Percentiles rank a stretch among this genome's conserved stretches.
phyloP scores from a whole-genome alignment of 2,329 filamentous ascomycete species.

The Colletotrichum sansevieriae region DNA sequence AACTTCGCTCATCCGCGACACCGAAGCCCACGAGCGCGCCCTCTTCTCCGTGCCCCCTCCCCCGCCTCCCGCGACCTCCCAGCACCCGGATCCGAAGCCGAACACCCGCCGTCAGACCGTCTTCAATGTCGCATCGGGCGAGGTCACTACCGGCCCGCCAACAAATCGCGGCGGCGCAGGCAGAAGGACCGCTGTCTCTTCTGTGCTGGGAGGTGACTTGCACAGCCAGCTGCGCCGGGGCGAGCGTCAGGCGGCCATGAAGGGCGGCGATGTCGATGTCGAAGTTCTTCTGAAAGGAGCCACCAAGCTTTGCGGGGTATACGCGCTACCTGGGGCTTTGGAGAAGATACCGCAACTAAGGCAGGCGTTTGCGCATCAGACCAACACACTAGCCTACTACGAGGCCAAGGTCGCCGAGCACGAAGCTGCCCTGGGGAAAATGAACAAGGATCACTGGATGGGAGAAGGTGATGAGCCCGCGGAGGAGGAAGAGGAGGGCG shows the following conservation, averaged over 20 bases:
- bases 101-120: slow-evolving; percentile 71
- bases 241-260: slow-evolving; percentile 59
- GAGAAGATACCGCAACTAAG: slow-evolving; percentile 82
- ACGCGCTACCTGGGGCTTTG: slow-evolving; percentile 82
- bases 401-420: slow-evolving; percentile 85
- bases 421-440: slow-evolving; percentile 76
- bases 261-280: slow-evolving; percentile 83
- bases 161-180: slow-evolving; percentile 56
- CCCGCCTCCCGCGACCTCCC: slow-evolving; percentile 57
- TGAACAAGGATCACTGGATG: slow-evolving; percentile 75
- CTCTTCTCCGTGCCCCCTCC: slow-evolving; percentile 91
- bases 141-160: slow-evolving; percentile 69
- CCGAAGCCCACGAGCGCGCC: slow-evolving; percentile 92
- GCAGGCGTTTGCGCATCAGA: slow-evolving; percentile 77
- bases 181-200: slow-evolving; percentile 84
- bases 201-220: slow-evolving; percentile 88
- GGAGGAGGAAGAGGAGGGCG: slow-evolving; percentile 52
- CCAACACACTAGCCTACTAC: slow-evolving; percentile 82
- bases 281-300: slow-evolving; percentile 87
- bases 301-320: slow-evolving; percentile 90
- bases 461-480: slow-evolving; percentile 68
- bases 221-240: slow-evolving; percentile 80
- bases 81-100: slow-evolving; percentile 56
- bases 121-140: slow-evolving; percentile 74
- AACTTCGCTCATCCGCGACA: slow-evolving; percentile 93